Conservation (phyloP, 129 eudicot genomes). For the Artemisia argyi region DNA sequence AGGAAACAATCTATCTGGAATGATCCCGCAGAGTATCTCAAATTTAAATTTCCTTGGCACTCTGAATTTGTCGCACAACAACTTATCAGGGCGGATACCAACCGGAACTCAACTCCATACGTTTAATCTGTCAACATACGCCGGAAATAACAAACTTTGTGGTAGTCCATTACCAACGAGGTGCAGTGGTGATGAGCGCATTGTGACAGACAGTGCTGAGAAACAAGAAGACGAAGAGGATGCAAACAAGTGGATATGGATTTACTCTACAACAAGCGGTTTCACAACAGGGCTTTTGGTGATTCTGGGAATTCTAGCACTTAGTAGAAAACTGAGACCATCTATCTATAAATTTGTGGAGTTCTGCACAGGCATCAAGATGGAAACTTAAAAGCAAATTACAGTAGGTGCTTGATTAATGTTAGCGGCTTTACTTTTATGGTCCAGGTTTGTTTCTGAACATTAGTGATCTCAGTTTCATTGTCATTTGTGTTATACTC, state of each 20-base stretch:
- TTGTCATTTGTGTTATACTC: no score
- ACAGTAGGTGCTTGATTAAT: no score
- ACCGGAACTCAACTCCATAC: conserved; percentile 37
- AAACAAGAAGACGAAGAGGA: not conserved
- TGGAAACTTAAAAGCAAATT: no score
- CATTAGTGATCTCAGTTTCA: no score
- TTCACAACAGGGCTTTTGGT: conserved; percentile 26
- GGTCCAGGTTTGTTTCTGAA: no score
- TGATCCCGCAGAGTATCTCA: conserved; percentile 38
- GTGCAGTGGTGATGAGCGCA: conserved; percentile 6
- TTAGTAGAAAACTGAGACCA: conserved; percentile 12
- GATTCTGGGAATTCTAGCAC: conserved; percentile 13
- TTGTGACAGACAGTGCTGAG: no score
- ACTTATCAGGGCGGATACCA: conserved; percentile 43
- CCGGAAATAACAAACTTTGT: conserved; percentile 37
- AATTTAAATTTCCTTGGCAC: conserved; percentile 18
- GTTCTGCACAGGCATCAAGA: not conserved
- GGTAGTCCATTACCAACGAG: conserved; percentile 37
- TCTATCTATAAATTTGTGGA: conserved; percentile 13
- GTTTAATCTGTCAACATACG: conserved; percentile 32
- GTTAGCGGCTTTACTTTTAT: no score
- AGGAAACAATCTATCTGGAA: conserved; percentile 33
- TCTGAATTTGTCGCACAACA: conserved; percentile 40
- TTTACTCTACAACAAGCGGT: conserved; percentile 17
- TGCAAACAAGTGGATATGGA: not conserved